These are phyloP conservation scores for Narthecium ossifragum DNA, from an alignment of 106 monocot genomes.

Conservation along the genomic window DNA sequence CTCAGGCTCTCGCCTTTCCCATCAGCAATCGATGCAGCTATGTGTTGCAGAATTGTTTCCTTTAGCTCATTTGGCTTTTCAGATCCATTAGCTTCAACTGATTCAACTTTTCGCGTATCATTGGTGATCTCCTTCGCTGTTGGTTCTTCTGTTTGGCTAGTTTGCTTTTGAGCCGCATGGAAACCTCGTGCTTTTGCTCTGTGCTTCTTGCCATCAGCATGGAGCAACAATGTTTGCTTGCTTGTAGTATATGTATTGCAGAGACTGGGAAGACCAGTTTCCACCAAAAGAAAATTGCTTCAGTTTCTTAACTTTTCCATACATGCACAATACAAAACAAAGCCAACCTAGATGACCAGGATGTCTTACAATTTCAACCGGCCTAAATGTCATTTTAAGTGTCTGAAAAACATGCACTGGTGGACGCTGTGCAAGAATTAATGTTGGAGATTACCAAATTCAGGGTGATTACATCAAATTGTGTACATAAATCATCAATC, in stretches of 20 bases:
- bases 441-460: too few species aligned
- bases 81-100: constrained; percentile 26
- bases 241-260: constrained; percentile 91
- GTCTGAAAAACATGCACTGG: too few species aligned
- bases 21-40: background rate
- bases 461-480: too few species aligned
- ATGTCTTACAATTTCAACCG: too few species aligned
- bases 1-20: constrained; percentile 8
- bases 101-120: constrained; percentile 4
- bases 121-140: constrained; percentile 6
- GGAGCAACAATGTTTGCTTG: constrained; percentile 72
- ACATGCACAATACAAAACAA: too few species aligned
- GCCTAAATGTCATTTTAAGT: too few species aligned
- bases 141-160: constrained; percentile 19
- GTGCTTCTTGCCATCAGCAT: constrained; percentile 99
- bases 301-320: too few species aligned
- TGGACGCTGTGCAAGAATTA: too few species aligned
- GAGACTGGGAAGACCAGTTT: too few species aligned
- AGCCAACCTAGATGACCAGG: too few species aligned
- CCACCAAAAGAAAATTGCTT: too few species aligned
- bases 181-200: constrained; percentile 87
- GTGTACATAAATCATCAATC: too few species aligned
- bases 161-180: constrained; percentile 74
- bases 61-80: constrained; percentile 8
- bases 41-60: background rate